Evolutionary conservation across 2,329 filamentous ascomycete species (phyloP).

Genomic region (Penicillium digitatum): DNA sequence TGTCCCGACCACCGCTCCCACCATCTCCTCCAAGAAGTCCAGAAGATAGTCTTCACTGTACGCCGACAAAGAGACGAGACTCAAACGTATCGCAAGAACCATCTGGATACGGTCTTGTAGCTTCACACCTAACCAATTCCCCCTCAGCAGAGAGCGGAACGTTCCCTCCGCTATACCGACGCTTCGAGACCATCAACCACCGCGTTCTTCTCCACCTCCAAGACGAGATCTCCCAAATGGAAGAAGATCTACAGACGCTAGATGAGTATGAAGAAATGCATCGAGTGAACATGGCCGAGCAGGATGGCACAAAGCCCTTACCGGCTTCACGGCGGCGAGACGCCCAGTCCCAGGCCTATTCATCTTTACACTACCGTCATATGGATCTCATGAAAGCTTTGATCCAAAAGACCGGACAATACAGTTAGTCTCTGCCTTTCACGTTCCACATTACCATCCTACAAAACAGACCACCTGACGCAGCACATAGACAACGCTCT

Average conservation of each 20-base stretch:
- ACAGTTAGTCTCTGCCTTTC: slow-evolving; percentile 46
- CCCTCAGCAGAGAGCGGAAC: slow-evolving; percentile 25
- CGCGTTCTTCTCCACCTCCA: slow-evolving; percentile 77
- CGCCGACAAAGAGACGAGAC: slow-evolving; percentile 22
- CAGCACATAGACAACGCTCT: slow-evolving; percentile 38
- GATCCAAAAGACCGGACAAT: slow-evolving; percentile 58
- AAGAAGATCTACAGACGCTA: slow-evolving; percentile 68
- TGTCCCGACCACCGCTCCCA: slow-evolving; percentile 31
- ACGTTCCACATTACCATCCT: not conserved
- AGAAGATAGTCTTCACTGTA: slow-evolving; percentile 26
- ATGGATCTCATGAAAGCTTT: slow-evolving; percentile 53
- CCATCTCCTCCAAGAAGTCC: slow-evolving; percentile 36
- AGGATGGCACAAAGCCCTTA: slow-evolving; percentile 30
- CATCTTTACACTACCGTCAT: slow-evolving; percentile 52
- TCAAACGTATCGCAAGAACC: slow-evolving; percentile 21
- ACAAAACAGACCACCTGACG: not conserved
- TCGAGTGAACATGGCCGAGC: slow-evolving; percentile 30
- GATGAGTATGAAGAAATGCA: slow-evolving; percentile 56
- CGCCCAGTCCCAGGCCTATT: slow-evolving; percentile 48
- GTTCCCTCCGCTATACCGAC: slow-evolving; percentile 67
- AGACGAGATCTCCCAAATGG: slow-evolving; percentile 76
- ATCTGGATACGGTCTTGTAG: slow-evolving; percentile 38
- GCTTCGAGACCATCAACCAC: slow-evolving; percentile 78
- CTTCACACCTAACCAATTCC: slow-evolving; percentile 32
- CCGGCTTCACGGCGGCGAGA: slow-evolving; percentile 43